phyloP scores from a whole-genome alignment of 371 early-diverging fungal species.

The Mucor irregularis region DNA sequence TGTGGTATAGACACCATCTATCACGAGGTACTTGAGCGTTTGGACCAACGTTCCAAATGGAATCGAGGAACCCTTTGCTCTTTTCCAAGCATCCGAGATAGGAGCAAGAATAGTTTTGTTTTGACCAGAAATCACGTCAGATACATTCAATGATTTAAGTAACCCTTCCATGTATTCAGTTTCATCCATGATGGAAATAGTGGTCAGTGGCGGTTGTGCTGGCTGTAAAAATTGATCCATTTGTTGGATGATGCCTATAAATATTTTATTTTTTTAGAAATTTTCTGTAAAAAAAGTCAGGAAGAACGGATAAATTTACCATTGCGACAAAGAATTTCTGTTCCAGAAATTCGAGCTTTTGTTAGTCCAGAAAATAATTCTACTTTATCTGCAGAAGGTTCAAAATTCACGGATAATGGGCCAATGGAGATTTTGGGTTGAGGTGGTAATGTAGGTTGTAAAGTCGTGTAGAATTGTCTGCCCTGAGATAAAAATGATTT shows the following conservation, averaged over 20 bases:
- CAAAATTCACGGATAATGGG: not conserved
- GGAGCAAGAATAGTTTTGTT: constrained; percentile 24
- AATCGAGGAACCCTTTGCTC: not conserved
- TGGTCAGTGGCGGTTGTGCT: constrained; percentile 15
- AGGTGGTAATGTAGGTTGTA: not conserved
- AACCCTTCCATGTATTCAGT: constrained; percentile 19
- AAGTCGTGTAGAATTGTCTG: not conserved
- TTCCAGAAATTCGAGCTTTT: not conserved
- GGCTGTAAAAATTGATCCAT: constrained; percentile 20
- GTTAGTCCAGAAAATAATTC: constrained; percentile 5
- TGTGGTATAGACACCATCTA: constrained; percentile 8
- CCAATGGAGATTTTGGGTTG: not conserved
- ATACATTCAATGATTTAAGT: constrained; percentile 22
- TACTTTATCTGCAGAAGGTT: not conserved
- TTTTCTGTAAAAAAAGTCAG: constrained; percentile 3
- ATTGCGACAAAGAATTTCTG: constrained; percentile 6
- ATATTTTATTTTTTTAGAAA: not conserved
- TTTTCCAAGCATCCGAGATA: constrained; percentile 15
- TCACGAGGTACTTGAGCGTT: constrained; percentile 4
- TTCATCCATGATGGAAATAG: constrained; percentile 18
- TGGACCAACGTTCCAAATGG: constrained; percentile 22
- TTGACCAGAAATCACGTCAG: constrained; percentile 10
- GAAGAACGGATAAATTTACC: not conserved
- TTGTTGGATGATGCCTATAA: constrained; percentile 22
- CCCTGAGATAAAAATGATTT: not conserved